Base-by-base conservation (phyloP, 2,329 filamentous ascomycete genomes). In the Coniochaeta sp. region DNA sequence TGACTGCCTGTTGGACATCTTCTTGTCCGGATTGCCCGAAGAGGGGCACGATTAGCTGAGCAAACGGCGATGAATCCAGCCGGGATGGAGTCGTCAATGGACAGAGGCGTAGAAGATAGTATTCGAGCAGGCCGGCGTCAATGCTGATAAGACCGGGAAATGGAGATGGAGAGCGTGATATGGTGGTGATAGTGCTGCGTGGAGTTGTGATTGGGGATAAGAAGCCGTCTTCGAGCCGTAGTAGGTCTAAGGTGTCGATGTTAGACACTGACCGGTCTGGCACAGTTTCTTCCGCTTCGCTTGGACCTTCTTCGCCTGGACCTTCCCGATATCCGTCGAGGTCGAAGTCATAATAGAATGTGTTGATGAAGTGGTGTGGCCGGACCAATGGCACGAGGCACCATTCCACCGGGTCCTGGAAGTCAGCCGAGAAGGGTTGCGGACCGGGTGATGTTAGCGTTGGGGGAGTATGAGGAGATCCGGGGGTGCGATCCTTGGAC, bases 401-500 rank as follows among this genome's bases (percentile, higher is more conserved):
- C 68, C 60, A 60, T 28, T 50, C 24, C 11, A 22, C 57, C 56
- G 58, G 54, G 44, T 44, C 54, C 28, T 63, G 63, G 34, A 64
- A 63, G 26, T 60, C 34, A 56, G 67, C 34, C 52, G 64, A 61
- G 58, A 64, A 58, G 62, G 64, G 65, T 34, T 62, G 64, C 34
- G 61, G 61, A 40, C 63, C 63, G 14, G 60, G 17, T 9, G 38
- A 60, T 14, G 61, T 61, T 12, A 60, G 59, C 38, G 58, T 61
- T 9, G 62, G 50, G 17, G 58, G 12, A 33, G 58, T 62, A 14
- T 61, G 52, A n/a, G 58, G 12, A 36, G 58, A 54, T 38, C 31
- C 40, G 34, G 44, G 47, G 28, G 52, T 14, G 12, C 61, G 31
- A 24, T 38, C 60, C 57, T 68, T 64, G 62, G 66, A 74, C 75